Evolutionary conservation across 164 flowering plant species (phyloP).

Genomic region (Taxillus chinensis): DNA sequence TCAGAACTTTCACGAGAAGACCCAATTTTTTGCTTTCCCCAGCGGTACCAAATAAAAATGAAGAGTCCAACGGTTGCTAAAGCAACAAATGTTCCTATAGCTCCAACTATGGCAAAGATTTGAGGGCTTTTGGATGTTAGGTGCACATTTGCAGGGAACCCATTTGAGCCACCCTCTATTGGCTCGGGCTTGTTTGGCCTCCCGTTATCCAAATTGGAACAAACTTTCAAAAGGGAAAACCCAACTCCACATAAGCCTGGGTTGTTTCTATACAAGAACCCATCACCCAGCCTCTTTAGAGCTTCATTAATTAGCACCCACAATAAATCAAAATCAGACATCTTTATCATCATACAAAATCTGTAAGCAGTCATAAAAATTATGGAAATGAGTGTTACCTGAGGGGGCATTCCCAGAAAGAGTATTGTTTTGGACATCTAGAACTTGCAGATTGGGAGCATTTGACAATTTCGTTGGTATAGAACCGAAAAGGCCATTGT

Average conservation of each 20-base stretch:
- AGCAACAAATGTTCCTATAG: constrained; percentile 24
- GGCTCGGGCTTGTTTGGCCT: constrained; percentile 46
- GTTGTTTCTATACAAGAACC: constrained; percentile 69
- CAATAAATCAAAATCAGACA: not conserved
- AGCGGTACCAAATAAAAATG: constrained; percentile 56
- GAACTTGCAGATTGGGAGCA: constrained; percentile 41
- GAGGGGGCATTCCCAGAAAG: constrained; percentile 84
- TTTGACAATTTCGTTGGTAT: constrained; percentile 60
- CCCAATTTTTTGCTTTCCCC: constrained; percentile 71
- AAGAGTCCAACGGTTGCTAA: constrained; percentile 26
- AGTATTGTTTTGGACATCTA: constrained; percentile 69
- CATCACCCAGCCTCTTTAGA: constrained; percentile 55
- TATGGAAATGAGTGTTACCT: constrained; percentile 28
- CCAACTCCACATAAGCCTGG: constrained; percentile 59
- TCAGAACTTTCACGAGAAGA: constrained; percentile 51
- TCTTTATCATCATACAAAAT: too few relatives aligned
- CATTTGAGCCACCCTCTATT: constrained; percentile 23
- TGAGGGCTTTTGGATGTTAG: constrained; percentile 20
- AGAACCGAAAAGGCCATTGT: constrained; percentile 65
- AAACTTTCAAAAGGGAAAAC: constrained; percentile 35
- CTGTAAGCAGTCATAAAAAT: not conserved
- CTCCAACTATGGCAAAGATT: constrained; percentile 35
- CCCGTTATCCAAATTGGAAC: constrained; percentile 22
- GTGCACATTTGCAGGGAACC: constrained; percentile 39
- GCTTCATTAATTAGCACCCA: constrained; percentile 27